Conservation (phyloP, 352 stramenopile genomes). For the Globisporangium nodosum region DNA sequence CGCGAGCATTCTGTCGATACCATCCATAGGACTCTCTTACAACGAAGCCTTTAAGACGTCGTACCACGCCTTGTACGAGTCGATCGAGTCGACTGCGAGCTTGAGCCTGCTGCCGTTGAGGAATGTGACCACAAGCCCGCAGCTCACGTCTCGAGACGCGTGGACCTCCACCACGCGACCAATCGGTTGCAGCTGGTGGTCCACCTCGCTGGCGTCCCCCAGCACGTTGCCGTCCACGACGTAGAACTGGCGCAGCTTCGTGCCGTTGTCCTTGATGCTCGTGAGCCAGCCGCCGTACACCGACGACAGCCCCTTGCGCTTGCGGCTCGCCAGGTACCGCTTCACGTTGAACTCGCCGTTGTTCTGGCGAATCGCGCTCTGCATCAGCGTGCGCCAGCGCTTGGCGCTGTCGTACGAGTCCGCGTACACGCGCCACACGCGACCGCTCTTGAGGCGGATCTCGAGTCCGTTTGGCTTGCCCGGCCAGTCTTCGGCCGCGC, state of each 20-base stretch:
- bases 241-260: slow-evolving; percentile 63
- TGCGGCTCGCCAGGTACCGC: slow-evolving; percentile 58
- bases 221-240: slow-evolving; percentile 66
- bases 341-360: slow-evolving; percentile 57
- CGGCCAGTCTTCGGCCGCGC: slow-evolving; percentile 61
- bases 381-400: slow-evolving; percentile 66
- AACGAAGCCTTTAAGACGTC: slow-evolving; percentile 48
- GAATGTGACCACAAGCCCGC: slow-evolving; percentile 67
- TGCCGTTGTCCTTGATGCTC: slow-evolving; percentile 27
- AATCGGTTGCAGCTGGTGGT: slow-evolving; percentile 67
- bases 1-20: background rate
- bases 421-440: slow-evolving; percentile 61
- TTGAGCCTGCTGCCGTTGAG: slow-evolving; percentile 53
- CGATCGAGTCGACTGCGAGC: slow-evolving; percentile 64
- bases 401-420: slow-evolving; percentile 78
- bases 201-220: slow-evolving; percentile 72
- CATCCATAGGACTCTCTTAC: background rate
- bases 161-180: slow-evolving; percentile 57
- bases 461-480: slow-evolving; percentile 63
- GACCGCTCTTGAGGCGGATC: slow-evolving; percentile 60
- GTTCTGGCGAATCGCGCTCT: slow-evolving; percentile 34
- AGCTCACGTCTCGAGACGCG: slow-evolving; percentile 54
- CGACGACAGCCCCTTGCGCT: slow-evolving; percentile 55
- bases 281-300: slow-evolving; percentile 83
- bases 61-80: slow-evolving; percentile 67